Evolutionary conservation across 1,284 basidiomycete genomes (phyloP).

Genomic region (Dichomitus squalens): DNA sequence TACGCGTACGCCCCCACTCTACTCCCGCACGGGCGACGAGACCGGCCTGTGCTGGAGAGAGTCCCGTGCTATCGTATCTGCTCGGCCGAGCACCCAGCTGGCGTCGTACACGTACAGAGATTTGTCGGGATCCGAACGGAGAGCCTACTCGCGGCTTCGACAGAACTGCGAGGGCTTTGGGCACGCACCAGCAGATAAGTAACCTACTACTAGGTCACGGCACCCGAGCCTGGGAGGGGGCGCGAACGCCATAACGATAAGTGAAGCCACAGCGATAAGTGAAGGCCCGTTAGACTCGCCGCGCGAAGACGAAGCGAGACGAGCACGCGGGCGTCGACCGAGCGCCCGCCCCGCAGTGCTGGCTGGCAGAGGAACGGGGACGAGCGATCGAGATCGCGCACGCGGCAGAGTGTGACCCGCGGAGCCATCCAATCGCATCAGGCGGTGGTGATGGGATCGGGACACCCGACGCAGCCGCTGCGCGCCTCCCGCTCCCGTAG

Average conservation of each 20-base stretch:
- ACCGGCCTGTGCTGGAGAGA: background rate
- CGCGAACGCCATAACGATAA: background rate
- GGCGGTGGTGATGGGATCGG: background rate
- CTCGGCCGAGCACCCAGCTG: too few species aligned
- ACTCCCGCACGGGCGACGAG: background rate
- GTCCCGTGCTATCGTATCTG: too few species aligned
- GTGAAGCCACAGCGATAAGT: too few species aligned
- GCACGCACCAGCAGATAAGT: background rate
- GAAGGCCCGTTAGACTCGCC: background rate
- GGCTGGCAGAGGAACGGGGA: background rate
- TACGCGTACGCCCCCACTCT: background rate
- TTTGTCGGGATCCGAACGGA: background rate
- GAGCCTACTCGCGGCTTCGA: background rate
- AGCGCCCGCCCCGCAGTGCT: background rate
- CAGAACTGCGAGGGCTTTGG: background rate
- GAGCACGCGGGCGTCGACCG: background rate
- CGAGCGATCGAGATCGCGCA: background rate
- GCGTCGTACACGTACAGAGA: background rate
- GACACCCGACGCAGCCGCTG: too few species aligned
- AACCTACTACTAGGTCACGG: background rate
- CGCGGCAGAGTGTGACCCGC: background rate
- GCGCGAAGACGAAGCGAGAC: background rate
- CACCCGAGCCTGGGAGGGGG: background rate
- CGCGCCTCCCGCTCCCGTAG: too few species aligned
- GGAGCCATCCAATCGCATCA: background rate